Conservation (phyloP, 2,329 filamentous ascomycete genomes). For the Aspergillus caelatus region DNA sequence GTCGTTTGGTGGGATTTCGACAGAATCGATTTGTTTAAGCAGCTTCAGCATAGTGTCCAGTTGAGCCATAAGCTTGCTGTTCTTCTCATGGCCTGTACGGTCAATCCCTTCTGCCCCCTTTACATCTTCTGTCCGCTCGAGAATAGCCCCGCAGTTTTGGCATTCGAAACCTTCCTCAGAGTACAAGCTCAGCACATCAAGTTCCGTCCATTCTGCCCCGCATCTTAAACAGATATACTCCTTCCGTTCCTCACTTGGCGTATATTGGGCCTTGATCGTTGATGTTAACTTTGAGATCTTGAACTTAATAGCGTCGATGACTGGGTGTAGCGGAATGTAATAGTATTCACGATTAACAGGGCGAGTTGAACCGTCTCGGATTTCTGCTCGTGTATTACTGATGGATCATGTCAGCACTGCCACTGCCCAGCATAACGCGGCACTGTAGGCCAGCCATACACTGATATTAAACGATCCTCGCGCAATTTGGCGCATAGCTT, state of each 20-base stretch:
- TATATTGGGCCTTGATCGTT: constrained; percentile 80
- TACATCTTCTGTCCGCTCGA: constrained; percentile 50
- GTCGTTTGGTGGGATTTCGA: constrained; percentile 52
- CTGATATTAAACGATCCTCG: constrained; percentile 81
- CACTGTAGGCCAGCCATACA: constrained; percentile 57
- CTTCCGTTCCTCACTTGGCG: constrained; percentile 82
- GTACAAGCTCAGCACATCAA: constrained; percentile 83
- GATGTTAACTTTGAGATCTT: constrained; percentile 86
- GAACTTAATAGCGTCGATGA: constrained; percentile 96
- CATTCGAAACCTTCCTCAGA: constrained; percentile 74
- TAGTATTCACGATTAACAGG: constrained; percentile 90
- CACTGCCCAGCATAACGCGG: background rate
- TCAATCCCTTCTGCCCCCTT: constrained; percentile 47
- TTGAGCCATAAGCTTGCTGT: constrained; percentile 53
- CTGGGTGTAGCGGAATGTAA: constrained; percentile 92
- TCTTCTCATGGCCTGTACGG: constrained; percentile 53
- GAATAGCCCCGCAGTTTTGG: constrained; percentile 67
- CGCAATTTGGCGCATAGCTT: constrained; percentile 83
- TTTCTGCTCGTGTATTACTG: constrained; percentile 73
- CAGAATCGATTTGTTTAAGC: constrained; percentile 51
- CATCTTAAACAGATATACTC: constrained; percentile 86
- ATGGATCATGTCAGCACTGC: constrained; percentile 18
- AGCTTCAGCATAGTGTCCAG: constrained; percentile 50
- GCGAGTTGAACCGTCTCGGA: constrained; percentile 77
- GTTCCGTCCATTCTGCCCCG: constrained; percentile 80